Evolutionary conservation across 768 basidiomycete species (phyloP), one percentile per base, ranked within the genome.

Genomic region (Mycena haematopus): DNA sequence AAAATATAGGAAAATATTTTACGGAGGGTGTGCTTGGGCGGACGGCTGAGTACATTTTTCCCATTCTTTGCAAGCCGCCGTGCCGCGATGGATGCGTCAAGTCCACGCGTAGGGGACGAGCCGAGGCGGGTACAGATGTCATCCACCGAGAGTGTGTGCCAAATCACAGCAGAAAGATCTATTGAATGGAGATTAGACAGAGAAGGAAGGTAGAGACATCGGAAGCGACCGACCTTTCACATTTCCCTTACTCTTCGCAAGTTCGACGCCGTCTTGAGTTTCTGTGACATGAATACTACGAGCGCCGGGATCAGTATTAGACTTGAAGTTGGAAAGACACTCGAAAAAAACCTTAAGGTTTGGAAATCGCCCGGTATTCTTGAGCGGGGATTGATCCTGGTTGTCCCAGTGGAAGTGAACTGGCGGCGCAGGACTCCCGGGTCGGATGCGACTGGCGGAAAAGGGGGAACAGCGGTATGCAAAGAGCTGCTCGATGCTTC

Each of bases 1-100:
- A 87, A 80, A 10, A 86, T 65, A 75, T 83, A 87, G 11, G 76
- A 78, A 19, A 83, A 64, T 36, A 84, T 68, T 73, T 84, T 86
- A 46, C 74, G 74, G 44, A 68, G 70, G 52, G 70, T 71, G 61
- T 83, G 81, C 27, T 69, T 79, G 21, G 79, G 80, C 2, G 82
- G 84, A 3, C 82, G 83, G 35, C 77, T 78, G 51, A 86, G 79
- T 38, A 74, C 73, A 68, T 88, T 88, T 62, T 77, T 79, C 11
- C 86, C 87, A 63, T 79, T 70, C 0, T 68, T 68, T 14, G 77
- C 69, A 4, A 79, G 72, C n/a, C 83, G 77, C 5, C 84, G 79
- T 21, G 77, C 75, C 22, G 80, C 84, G 65, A 85, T 82, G 2
- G 77, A 70, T 1, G 64, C 62, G 50, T 88, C 87, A 14, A 88